Conservation (phyloP, 805 yeast genomes). For the Candida germanica region DNA sequence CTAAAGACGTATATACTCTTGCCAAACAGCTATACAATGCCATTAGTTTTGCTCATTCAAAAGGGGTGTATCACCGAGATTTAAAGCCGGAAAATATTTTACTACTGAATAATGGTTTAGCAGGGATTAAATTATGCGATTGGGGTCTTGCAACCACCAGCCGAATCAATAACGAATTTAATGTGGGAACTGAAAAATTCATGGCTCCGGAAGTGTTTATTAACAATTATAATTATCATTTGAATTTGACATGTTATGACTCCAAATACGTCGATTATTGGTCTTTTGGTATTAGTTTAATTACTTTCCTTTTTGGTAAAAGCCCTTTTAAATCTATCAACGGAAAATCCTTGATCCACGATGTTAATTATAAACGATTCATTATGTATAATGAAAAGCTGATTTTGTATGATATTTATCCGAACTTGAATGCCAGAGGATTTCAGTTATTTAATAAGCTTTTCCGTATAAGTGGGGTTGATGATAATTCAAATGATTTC, state of each 20-base stretch:
- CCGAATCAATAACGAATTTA: constrained; percentile 27
- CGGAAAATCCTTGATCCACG: constrained; percentile 22
- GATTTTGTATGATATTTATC: constrained; percentile 48
- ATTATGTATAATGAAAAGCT: constrained; percentile 33
- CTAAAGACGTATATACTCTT: constrained; percentile 33
- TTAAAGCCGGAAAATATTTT: constrained; percentile 72
- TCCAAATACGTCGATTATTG: constrained; percentile 50
- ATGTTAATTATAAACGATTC: constrained; percentile 44
- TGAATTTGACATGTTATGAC: constrained; percentile 34
- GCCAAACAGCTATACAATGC: constrained; percentile 52
- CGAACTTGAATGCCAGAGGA: constrained; percentile 33
- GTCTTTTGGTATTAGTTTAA: constrained; percentile 52
- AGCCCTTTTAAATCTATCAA: constrained; percentile 46
- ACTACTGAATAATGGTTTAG: constrained; percentile 29
- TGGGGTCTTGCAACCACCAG: constrained; percentile 65
- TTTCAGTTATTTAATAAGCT: constrained; percentile 41
- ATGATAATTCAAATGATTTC: constrained; percentile 26
- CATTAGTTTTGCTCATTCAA: constrained; percentile 51
- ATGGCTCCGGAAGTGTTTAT: constrained; percentile 54
- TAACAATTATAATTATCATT: constrained; percentile 10
- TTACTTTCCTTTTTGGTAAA: constrained; percentile 50
- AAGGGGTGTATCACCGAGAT: constrained; percentile 66
- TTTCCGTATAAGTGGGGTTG: constrained; percentile 35
- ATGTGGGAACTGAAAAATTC: constrained; percentile 58
- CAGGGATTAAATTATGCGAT: constrained; percentile 62